A percentile compares a stretch with the other conserved stretches of the same genome.
Evolutionary conservation across 805 yeast genomes (phyloP).

Genomic region (Cyberlindnera xylosilytica): DNA sequence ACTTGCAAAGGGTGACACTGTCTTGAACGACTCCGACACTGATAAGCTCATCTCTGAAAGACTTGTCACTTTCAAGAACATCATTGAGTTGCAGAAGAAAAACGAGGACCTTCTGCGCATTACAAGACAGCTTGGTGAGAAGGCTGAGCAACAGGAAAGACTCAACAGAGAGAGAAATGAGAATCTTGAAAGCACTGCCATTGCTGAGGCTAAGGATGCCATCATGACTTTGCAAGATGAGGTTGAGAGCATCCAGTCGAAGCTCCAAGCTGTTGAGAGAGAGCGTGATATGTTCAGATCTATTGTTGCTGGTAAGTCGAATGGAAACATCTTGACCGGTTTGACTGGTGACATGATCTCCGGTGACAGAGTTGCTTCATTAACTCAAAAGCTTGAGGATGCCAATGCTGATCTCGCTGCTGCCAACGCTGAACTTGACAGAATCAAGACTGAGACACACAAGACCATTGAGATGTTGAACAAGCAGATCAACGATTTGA

Average conservation of each 20-base stretch:
- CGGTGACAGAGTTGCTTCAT: constrained; percentile 8
- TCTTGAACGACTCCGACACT: constrained; percentile 54
- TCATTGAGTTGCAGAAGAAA: constrained; percentile 66
- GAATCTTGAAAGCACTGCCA: constrained; percentile 44
- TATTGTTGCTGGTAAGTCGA: constrained; percentile 22
- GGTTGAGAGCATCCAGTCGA: constrained; percentile 46
- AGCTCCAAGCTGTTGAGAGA: constrained; percentile 50
- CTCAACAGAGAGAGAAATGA: constrained; percentile 32
- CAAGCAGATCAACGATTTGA: constrained; percentile 38
- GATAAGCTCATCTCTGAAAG: constrained; percentile 70
- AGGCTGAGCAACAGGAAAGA: constrained; percentile 62
- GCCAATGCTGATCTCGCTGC: constrained; percentile 15
- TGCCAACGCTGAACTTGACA: constrained; percentile 22
- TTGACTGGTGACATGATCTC: constrained; percentile 4
- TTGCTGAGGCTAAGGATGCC: constrained; percentile 67
- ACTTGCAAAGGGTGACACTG: constrained; percentile 36
- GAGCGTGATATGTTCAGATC: constrained; percentile 69
- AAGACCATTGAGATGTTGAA: constrained; percentile 48
- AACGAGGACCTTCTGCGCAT: constrained; percentile 70
- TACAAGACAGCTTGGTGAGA: constrained; percentile 67
- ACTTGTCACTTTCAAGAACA: constrained; percentile 63
- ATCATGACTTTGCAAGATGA: constrained; percentile 60
- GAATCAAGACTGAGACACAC: constrained; percentile 36
- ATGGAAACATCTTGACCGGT: constrained; percentile 18
- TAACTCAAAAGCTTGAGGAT: constrained; percentile 17